A percentile compares a stretch with the other conserved stretches of the same genome.
Conservation (phyloP, 768 basidiomycete species). For the Suillus alpinus region DNA sequence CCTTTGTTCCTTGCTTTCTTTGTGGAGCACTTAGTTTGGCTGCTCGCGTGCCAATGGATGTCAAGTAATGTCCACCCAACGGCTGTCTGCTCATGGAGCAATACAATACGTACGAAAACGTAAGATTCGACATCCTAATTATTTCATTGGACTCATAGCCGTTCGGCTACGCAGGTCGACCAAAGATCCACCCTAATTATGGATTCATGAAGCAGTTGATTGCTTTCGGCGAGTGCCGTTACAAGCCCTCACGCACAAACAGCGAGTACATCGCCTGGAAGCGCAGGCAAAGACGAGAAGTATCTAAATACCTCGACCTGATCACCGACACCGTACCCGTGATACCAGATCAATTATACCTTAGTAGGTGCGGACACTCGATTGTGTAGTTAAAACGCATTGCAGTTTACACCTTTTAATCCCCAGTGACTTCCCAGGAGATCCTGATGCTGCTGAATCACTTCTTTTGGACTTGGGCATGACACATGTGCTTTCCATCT, state of each 20-base stretch:
- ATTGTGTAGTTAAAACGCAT: background rate
- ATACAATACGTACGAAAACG: constrained; percentile 48
- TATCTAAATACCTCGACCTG: constrained; percentile 49
- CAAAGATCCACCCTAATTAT: constrained; percentile 39
- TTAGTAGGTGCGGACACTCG: constrained; percentile 42
- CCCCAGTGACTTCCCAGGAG: constrained; percentile 54
- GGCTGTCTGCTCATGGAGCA: constrained; percentile 41
- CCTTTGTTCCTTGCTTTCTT: constrained; percentile 1
- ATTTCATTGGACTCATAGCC: constrained; percentile 9
- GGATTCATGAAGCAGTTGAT: constrained; percentile 60
- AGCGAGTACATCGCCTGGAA: constrained; percentile 57
- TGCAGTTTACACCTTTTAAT: constrained; percentile 1
- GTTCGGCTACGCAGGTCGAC: constrained; percentile 30
- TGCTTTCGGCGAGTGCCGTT: constrained; percentile 50
- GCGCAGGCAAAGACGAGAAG: constrained; percentile 50
- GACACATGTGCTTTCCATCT: constrained; percentile 53
- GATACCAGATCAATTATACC: constrained; percentile 45
- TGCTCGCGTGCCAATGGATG: background rate
- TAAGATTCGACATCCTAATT: constrained; percentile 24
- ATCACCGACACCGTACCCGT: constrained; percentile 52
- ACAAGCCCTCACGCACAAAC: constrained; percentile 40
- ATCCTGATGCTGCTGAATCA: constrained; percentile 46
- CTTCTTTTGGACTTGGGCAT: constrained; percentile 49
- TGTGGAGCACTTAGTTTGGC: background rate
- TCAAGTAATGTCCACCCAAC: constrained; percentile 50